phyloP scores from a whole-genome alignment of 2,329 filamentous ascomycete genomes.

The Ambrosiella xylebori region DNA sequence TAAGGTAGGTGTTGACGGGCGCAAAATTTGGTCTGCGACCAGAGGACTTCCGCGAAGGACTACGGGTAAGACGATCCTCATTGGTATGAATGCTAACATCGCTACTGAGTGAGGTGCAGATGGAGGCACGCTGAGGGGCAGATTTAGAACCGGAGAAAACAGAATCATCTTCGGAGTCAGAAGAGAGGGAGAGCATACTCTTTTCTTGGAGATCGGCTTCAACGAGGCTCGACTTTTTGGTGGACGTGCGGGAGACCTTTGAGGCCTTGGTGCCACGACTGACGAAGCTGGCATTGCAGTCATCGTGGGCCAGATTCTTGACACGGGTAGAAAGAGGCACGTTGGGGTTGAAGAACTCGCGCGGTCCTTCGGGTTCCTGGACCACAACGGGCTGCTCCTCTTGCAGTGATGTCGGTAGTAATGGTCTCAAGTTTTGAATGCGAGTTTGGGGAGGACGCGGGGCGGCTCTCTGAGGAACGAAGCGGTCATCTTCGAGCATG shows the following conservation, averaged over 20 bases:
- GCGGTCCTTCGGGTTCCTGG: background rate
- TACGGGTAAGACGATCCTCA: conserved; percentile 10
- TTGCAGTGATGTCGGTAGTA: conserved; percentile 13
- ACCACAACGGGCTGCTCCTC: conserved; percentile 8
- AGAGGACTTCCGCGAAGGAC: conserved; percentile 20
- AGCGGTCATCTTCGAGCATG: conserved; percentile 5
- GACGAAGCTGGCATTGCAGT: conserved; percentile 34
- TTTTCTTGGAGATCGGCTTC: conserved; percentile 36
- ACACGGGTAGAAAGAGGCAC: conserved; percentile 2
- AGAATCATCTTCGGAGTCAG: conserved; percentile 36
- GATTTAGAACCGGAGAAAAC: conserved; percentile 11
- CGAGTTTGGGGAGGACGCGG: background rate
- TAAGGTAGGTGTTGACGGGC: conserved; percentile 25
- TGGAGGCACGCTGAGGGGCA: conserved; percentile 8
- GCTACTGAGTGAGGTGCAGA: conserved; percentile 12
- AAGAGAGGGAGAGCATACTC: conserved; percentile 39
- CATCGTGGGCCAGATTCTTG: conserved; percentile 14
- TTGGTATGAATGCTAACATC: conserved; percentile 7
- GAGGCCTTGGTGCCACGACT: conserved; percentile 39
- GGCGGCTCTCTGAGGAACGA: conserved; percentile 1
- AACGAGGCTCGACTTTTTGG: conserved; percentile 26
- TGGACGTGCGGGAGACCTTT: conserved; percentile 32
- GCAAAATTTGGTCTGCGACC: conserved; percentile 25
- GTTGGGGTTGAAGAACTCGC: conserved; percentile 9
- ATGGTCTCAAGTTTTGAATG: background rate